Conservation (phyloP, 75 land plant genomes). For the Selaginella moellendorffii region DNA sequence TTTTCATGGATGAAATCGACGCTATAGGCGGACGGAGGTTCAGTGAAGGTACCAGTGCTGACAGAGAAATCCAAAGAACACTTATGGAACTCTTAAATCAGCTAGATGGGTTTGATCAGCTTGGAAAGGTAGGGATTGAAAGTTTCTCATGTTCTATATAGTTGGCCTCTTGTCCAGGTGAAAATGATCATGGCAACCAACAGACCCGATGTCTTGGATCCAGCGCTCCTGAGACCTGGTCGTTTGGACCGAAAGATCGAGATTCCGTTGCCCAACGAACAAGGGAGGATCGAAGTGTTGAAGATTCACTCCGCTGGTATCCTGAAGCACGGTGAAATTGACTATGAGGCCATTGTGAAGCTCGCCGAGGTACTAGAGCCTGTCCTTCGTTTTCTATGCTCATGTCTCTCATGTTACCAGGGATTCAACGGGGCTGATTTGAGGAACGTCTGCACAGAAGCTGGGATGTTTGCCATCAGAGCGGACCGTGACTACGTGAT, state of each 20-base stretch:
- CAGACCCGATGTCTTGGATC: slow-evolving; percentile 77
- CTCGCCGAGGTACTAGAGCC: slow-evolving; percentile 51
- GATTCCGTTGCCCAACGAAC: slow-evolving; percentile 88
- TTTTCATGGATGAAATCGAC: slow-evolving; percentile 96
- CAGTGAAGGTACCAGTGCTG: slow-evolving; percentile 93
- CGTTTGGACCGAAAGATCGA: slow-evolving; percentile 74
- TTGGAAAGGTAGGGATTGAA: slow-evolving; percentile 54
- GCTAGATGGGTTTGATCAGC: slow-evolving; percentile 84
- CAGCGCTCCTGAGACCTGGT: slow-evolving; percentile 78
- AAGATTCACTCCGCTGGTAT: slow-evolving; percentile 89
- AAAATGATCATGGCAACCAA: slow-evolving; percentile 95
- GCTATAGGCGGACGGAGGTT: slow-evolving; percentile 92
- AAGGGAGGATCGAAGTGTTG: slow-evolving; percentile 66
- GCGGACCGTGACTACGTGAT: slow-evolving; percentile 89
- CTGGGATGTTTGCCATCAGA: slow-evolving; percentile 80
- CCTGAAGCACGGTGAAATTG: slow-evolving; percentile 83
- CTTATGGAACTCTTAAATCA: slow-evolving; percentile 86
- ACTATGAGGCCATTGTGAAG: slow-evolving; percentile 83
- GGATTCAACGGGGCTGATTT: slow-evolving; percentile 89
- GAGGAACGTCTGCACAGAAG: slow-evolving; percentile 82
- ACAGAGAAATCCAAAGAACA: slow-evolving; percentile 83
- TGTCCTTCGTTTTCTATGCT: neutral
- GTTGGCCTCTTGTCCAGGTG: slow-evolving; percentile 27
- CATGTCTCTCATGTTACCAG: neutral
- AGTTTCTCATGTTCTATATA: neutral